Base-by-base conservation (phyloP, 2,329 filamentous ascomycete genomes). In the Penicillium sp. region DNA sequence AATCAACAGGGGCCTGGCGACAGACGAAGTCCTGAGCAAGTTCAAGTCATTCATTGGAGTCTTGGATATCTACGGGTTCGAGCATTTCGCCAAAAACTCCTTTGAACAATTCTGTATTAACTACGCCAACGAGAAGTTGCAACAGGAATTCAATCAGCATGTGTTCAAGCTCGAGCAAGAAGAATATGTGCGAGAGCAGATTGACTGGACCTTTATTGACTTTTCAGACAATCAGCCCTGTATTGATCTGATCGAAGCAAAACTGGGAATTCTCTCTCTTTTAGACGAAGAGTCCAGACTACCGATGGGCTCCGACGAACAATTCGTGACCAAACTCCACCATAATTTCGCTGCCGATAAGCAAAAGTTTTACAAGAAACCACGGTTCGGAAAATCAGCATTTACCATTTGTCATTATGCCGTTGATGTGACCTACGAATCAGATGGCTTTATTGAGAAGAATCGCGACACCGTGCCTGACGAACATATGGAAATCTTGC, bases 21-120 rank as follows among this genome's bases (percentile, higher is more conserved):
- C 93, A 1, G 91, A 97, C 49, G 90, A 94, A 66, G 92, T 98
- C 44, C 78, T 98, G 56, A 88, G 85, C 70, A 88, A 91, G 46
- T 92, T 96, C 60, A 86, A 84, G 59, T 94, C 92, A 2, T 99
- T 99, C 78, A 99, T 99, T 71, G 95, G 95, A 78, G 95, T 99
- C 52, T 86, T 99, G 67, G 95, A 99, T 91, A 99, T 99, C 70
- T 98, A 98, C 79, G 94, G 94, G 66, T 99, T 99, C 74, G 95
- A 99, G 78, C 95, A 98, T 80, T 99, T 99, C 74, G 94, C 95
- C 65, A 98, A 97, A 84, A 99, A 99, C 82, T 99, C 95, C 0
- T 99, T 99, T 72, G 95, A 99, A 78, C 95, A 99, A 78, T 99
- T 99, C 80, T 99, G 95, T 81, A 99, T 99, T 86, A 99, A 99